Evolutionary conservation across 2,329 filamentous ascomycete genomes (phyloP).

Genomic region (Xylaria sp.): DNA sequence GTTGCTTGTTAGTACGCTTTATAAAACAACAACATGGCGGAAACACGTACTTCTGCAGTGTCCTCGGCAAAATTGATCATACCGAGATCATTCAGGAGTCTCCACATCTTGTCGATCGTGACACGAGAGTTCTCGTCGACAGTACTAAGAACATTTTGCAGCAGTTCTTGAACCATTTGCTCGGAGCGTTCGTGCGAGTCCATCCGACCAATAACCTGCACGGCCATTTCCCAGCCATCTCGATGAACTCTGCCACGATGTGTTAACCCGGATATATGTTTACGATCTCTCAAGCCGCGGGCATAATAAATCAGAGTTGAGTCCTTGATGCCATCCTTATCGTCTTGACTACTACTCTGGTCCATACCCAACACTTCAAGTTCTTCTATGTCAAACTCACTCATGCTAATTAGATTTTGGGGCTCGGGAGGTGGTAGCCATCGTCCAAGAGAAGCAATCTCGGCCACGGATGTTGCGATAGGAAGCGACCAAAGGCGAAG

Average conservation of each 20-base stretch:
- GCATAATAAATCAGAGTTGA: slow-evolving; percentile 82
- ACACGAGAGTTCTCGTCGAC: slow-evolving; percentile 72
- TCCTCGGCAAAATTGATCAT: slow-evolving; percentile 82
- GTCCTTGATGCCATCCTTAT: slow-evolving; percentile 77
- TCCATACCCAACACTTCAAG: slow-evolving; percentile 81
- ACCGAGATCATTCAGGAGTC: slow-evolving; percentile 79
- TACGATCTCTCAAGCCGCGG: slow-evolving; percentile 68
- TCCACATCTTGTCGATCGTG: slow-evolving; percentile 84
- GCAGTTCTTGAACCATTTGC: slow-evolving; percentile 76
- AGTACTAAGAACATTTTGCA: slow-evolving; percentile 71
- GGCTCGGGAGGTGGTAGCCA: slow-evolving; percentile 77
- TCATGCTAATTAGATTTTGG: slow-evolving; percentile 64
- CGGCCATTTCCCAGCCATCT: slow-evolving; percentile 90
- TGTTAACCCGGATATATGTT: slow-evolving; percentile 55
- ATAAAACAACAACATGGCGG: neutral
- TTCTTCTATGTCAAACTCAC: slow-evolving; percentile 82
- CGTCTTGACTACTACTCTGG: slow-evolving; percentile 63
- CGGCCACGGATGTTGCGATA: slow-evolving; percentile 79
- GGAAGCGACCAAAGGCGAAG: slow-evolving; percentile 83
- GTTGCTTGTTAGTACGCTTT: slow-evolving; percentile 43
- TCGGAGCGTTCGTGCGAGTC: slow-evolving; percentile 77
- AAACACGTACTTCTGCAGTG: slow-evolving; percentile 77
- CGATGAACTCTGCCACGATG: slow-evolving; percentile 52
- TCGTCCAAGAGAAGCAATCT: slow-evolving; percentile 82
- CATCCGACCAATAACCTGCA: slow-evolving; percentile 83